Evolutionary conservation across 2,329 filamentous ascomycete genomes (phyloP), one percentile per base, ranked within the genome.

Genomic region (Mycosphaerelloides madeirae): DNA sequence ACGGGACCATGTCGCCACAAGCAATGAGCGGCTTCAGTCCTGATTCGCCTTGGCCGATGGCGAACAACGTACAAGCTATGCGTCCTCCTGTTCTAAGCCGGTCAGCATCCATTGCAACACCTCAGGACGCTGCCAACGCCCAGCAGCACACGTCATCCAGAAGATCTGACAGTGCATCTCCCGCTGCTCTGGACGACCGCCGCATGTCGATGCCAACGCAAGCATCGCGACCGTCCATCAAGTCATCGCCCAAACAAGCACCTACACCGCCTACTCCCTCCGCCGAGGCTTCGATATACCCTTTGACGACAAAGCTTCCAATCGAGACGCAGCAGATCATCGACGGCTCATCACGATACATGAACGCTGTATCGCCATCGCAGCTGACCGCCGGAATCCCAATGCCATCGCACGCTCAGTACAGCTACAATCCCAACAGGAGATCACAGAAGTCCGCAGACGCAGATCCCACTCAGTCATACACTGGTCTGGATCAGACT

Each of bases 241-340:
- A 29, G 16, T 11, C 37, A 20, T 50, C 48, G 9, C 44, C 48
- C 22, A 35, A 46, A 39, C 48, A 44, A 22, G 37, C 40, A 14
- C 44, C 44, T 11, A 46, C 38, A 13, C 39, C 48, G 18, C 48
- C 48, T 39, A 7, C 19, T 15, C 33, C 33, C 11, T 8, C 33
- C 8, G 28, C 14, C n/a, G 18, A 14, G 15, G 15, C 12, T 16
- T 40, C 42, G 38, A 48, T 42, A 20, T 46, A 37, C 57, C 73
- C 74, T 8, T 65, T 79, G 42, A 73, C 72, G 2, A 69, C 72
- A 31, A 65, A 70, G 3, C 61, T 80, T 16, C 75, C 77, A 16
- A 60, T 70, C 3, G 73, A 80, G 52, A 68, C 74, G 1, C 76
- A 79, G 57, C 73, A 76, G 55, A 63, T 80, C 14, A 63, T 80